These are phyloP conservation scores for Berberis thunbergii DNA, from an alignment of 164 flowering plant genomes.

Conservation along the genomic window DNA sequence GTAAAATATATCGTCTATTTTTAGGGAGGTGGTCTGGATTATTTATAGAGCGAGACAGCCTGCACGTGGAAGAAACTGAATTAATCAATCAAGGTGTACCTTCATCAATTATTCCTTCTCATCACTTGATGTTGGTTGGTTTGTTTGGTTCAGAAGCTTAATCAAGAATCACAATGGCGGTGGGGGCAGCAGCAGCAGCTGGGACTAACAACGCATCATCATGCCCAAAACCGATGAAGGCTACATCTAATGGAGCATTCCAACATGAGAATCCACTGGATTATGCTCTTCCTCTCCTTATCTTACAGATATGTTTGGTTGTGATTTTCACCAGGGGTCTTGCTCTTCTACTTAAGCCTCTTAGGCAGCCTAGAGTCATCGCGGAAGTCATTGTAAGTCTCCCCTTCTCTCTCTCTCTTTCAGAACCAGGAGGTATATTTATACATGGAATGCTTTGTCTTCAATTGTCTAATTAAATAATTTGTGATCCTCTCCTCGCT, in stretches of 20 bases:
- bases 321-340: slow-evolving; percentile 17
- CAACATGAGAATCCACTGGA: slow-evolving; percentile 24
- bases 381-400: slow-evolving; percentile 25
- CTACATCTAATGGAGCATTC: slow-evolving; percentile 23
- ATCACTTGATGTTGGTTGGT: no score
- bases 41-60: no score
- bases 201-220: not conserved
- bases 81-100: no score
- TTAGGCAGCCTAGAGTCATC: slow-evolving; percentile 26
- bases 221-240: slow-evolving; percentile 21
- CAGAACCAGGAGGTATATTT: no score
- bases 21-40: no score
- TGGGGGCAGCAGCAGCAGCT: slow-evolving; percentile 6
- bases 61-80: no score
- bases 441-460: no score
- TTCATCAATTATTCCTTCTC: no score
- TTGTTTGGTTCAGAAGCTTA: no score
- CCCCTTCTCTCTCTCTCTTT: not conserved
- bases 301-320: slow-evolving; percentile 25
- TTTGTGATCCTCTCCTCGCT: no score
- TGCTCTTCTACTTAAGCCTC: slow-evolving; percentile 22
- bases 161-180: slow-evolving; percentile 2
- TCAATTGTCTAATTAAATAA: no score
- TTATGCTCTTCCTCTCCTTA: slow-evolving; percentile 21
- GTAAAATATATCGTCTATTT: no score